Conservation (phyloP, 805 yeast genomes). For the Hermanozyma aechmeae region DNA sequence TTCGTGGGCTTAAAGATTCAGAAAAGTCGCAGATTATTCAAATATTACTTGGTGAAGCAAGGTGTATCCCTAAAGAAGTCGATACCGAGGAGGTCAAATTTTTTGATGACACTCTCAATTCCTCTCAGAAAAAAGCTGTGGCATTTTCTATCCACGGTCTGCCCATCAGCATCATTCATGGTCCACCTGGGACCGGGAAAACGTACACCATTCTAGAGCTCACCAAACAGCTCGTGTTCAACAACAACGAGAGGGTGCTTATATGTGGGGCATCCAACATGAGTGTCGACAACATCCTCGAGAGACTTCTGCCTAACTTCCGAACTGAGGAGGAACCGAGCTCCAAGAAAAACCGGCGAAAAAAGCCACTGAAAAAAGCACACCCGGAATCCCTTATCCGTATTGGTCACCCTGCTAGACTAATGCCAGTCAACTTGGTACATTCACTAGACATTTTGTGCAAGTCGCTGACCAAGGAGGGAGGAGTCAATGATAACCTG, state of each 20-base stretch:
- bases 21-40: slow-evolving; percentile 26
- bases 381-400: slow-evolving; percentile 47
- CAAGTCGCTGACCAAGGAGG: slow-evolving; percentile 45
- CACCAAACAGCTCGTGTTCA: slow-evolving; percentile 56
- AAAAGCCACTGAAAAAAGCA: slow-evolving; percentile 22
- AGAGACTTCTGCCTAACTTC: slow-evolving; percentile 42
- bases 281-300: slow-evolving; percentile 84
- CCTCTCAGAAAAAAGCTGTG: slow-evolving; percentile 69
- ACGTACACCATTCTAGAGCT: slow-evolving; percentile 81
- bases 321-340: slow-evolving; percentile 8
- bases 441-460: slow-evolving; percentile 74
- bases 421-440: slow-evolving; percentile 47
- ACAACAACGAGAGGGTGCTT: slow-evolving; percentile 43
- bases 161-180: slow-evolving; percentile 59
- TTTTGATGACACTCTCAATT: slow-evolving; percentile 42
- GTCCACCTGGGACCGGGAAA: slow-evolving; percentile 79
- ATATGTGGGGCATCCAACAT: slow-evolving; percentile 95
- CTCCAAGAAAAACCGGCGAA: slow-evolving; percentile 18
- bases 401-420: slow-evolving; percentile 90
- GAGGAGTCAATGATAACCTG: slow-evolving; percentile 10
- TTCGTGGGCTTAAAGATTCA: slow-evolving; percentile 38
- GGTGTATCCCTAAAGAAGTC: slow-evolving; percentile 19
- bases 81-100: slow-evolving; percentile 11
- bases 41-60: slow-evolving; percentile 36
- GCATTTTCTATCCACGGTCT: slow-evolving; percentile 46